A percentile compares a stretch with the other conserved stretches of the same genome.
phyloP scores from a whole-genome alignment of 2,329 filamentous ascomycete genomes.

The Calonectria henricotiae region DNA sequence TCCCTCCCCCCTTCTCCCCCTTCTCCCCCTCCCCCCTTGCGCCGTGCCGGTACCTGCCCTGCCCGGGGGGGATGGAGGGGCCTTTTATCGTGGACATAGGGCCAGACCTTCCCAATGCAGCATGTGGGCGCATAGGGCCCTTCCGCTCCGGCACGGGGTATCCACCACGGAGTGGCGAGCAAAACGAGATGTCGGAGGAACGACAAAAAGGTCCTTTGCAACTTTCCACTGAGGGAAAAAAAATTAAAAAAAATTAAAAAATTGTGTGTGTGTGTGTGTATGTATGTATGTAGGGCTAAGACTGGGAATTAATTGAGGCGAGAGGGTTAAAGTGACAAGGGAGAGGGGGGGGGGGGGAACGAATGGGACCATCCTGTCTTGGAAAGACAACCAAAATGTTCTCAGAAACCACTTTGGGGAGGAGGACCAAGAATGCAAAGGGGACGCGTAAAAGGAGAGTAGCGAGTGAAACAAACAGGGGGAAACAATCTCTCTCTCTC shows the following conservation, averaged over 20 bases:
- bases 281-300: background rate
- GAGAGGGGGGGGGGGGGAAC: background rate
- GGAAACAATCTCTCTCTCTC: background rate
- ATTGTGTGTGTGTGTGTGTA: too few species aligned
- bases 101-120: slow-evolving; percentile 26
- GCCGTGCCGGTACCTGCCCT: background rate
- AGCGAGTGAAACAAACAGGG: slow-evolving; percentile 23
- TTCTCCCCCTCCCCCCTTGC: background rate
- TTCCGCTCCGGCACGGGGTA: slow-evolving; percentile 19
- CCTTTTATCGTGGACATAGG: slow-evolving; percentile 1
- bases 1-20: too few species aligned
- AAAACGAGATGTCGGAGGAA: too few species aligned
- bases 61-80: background rate
- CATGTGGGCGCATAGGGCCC: background rate
- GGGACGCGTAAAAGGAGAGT: background rate
- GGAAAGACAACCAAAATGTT: background rate
- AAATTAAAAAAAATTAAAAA: too few species aligned
- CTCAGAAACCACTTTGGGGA: too few species aligned
- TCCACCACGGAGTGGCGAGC: slow-evolving; percentile 32
- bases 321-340: background rate
- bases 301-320: background rate
- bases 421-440: too few species aligned
- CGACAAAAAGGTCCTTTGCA: too few species aligned
- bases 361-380: background rate
- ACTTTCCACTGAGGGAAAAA: too few species aligned